These are phyloP conservation scores for Beauveria australis DNA, from an alignment of 2,329 filamentous ascomycete species.

Conservation along the genomic window DNA sequence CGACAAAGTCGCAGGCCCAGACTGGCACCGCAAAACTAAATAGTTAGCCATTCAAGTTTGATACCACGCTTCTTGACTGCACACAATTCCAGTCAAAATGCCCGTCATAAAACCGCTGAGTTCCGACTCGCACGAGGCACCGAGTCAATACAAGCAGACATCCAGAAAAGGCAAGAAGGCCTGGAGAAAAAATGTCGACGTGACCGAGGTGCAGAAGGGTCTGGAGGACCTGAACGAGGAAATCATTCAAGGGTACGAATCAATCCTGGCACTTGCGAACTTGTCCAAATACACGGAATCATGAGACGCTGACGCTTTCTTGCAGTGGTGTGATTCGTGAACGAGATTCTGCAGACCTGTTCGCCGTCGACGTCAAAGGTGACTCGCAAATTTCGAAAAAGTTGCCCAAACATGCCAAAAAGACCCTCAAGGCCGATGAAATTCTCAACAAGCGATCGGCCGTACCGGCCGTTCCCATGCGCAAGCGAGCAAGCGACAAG, in stretches of 20 bases:
- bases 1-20: not conserved
- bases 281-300: not conserved
- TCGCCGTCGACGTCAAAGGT: slow-evolving; percentile 70
- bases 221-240: slow-evolving; percentile 80
- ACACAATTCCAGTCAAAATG: slow-evolving; percentile 29
- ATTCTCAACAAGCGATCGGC: slow-evolving; percentile 81
- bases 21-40: not conserved
- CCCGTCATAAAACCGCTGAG: slow-evolving; percentile 40
- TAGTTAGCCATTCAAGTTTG: not conserved
- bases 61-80: not conserved
- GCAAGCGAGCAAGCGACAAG: slow-evolving; percentile 66
- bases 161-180: slow-evolving; percentile 98
- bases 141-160: slow-evolving; percentile 75
- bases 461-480: slow-evolving; percentile 67
- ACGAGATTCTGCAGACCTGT: slow-evolving; percentile 74
- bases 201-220: slow-evolving; percentile 75
- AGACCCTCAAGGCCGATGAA: slow-evolving; percentile 81
- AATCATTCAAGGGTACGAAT: slow-evolving; percentile 72
- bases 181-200: slow-evolving; percentile 96
- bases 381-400: slow-evolving; percentile 58
- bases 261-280: not conserved
- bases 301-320: slow-evolving; percentile 14
- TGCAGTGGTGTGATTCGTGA: slow-evolving; percentile 76
- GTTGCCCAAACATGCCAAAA: slow-evolving; percentile 58
- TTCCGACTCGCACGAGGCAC: slow-evolving; percentile 49